Evolutionary conservation across 1,284 basidiomycete genomes (phyloP).

Genomic region (Somion occarium): DNA sequence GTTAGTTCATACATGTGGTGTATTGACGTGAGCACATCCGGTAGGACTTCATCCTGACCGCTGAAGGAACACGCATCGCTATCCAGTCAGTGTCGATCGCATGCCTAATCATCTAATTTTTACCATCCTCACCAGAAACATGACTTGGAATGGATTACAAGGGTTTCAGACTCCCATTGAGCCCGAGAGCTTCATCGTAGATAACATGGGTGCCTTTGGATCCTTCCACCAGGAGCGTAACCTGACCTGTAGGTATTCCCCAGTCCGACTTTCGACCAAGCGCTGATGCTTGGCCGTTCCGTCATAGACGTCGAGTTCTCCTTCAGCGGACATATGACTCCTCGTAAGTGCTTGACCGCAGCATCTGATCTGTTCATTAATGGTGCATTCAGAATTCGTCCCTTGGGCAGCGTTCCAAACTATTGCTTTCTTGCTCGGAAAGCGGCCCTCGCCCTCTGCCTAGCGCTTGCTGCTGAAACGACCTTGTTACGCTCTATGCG

Average conservation of each 20-base stretch:
- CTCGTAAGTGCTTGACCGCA: constrained; percentile 35
- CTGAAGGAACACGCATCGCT: constrained; percentile 1
- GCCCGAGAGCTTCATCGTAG: constrained; percentile 63
- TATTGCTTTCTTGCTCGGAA: constrained; percentile 67
- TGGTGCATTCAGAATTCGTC: background rate
- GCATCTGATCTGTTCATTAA: background rate
- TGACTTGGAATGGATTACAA: constrained; percentile 70
- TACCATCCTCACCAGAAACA: constrained; percentile 32
- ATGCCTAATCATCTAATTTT: background rate
- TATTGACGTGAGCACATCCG: constrained; percentile 15
- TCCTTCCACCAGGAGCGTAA: constrained; percentile 61
- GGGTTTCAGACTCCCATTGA: constrained; percentile 67
- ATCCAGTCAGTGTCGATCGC: constrained; percentile 31
- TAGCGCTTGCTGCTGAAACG: background rate
- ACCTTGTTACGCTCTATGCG: no score
- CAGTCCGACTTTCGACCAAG: no score
- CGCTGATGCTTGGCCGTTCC: background rate
- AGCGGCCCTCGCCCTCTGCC: constrained; percentile 32
- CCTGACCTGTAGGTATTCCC: constrained; percentile 22
- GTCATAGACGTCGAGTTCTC: constrained; percentile 57
- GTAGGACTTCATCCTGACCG: background rate
- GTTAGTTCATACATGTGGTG: no score
- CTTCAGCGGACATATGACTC: constrained; percentile 64
- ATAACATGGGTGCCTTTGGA: constrained; percentile 62
- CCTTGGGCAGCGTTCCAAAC: constrained; percentile 56